Evolutionary conservation across 164 flowering plant species (phyloP), one percentile per base, ranked within the genome.

Genomic region (Umbellularia californica): DNA sequence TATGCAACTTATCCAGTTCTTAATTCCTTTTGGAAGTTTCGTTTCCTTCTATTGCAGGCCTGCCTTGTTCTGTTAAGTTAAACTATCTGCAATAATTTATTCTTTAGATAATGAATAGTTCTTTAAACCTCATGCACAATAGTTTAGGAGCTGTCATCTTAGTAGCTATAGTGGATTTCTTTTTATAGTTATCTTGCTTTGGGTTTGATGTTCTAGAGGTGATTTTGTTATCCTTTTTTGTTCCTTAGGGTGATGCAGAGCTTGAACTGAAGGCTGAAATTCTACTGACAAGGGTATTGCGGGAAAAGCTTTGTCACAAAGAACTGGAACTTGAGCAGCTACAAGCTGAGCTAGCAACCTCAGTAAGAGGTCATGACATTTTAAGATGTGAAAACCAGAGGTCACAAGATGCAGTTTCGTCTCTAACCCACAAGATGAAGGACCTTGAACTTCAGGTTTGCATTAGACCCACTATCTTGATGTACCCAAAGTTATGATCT

Each of bases 361-460:
- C 92, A 0, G 86, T 90, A 30, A 86, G 94, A 81, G 91, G 92
- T 20, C 87, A 85, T 77, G 96, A 91, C 75, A 83, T 90, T 24
- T 90, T 96, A 41, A 84, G 83, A 79, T 84, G 79, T 76, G 94
- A 94, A 85, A 80, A 91, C 28, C 94, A 94, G 81, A 86, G 81
- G 81, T 82, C 90, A 27, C 41, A 82, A 76, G 99, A 96, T 78
- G 81, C 81, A 68, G 74, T 94, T 72, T 92, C 98, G 17, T 83
- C 87, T 64, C 74, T 79, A 47, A 83, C 83, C 63, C 97, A 94
- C 82, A 87, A 86, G 83, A 76, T 90, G 88, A 92, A 85, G 79
- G 95, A 90, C 27, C 86, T 88, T 58, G 97, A 94, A 82, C 88
- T 96, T 79, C 95, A 96, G 98, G 99, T 96, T 72, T 27, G 69